phyloP scores from a whole-genome alignment of 202 grass and related monocot genomes.

The Hordeum pubiflorum region DNA sequence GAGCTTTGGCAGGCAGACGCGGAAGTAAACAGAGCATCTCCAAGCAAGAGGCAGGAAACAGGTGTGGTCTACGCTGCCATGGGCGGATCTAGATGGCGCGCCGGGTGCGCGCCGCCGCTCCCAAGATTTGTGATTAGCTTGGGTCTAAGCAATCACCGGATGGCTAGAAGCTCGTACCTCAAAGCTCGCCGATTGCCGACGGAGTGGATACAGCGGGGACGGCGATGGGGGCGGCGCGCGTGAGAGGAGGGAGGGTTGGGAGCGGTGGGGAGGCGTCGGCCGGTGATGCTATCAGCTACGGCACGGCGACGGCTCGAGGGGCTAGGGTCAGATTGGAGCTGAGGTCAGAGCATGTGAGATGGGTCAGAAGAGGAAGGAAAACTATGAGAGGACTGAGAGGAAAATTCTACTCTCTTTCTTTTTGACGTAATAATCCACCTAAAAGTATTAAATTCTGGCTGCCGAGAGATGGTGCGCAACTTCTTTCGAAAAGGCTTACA shows the following conservation, averaged over 20 bases:
- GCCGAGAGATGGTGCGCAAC: too few relatives aligned
- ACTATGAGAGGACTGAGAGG: background rate
- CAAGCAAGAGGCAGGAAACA: background rate
- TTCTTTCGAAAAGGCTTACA: too few relatives aligned
- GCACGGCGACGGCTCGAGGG: background rate
- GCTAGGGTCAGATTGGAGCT: background rate
- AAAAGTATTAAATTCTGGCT: too few relatives aligned
- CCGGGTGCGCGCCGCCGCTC: background rate
- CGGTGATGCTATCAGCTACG: background rate
- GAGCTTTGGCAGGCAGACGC: background rate
- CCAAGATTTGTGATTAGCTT: background rate
- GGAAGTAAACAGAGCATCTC: background rate
- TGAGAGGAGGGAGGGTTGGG: background rate
- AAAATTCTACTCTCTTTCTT: background rate
- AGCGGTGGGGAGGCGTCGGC: background rate
- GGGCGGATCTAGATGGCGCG: background rate
- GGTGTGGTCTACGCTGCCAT: background rate
- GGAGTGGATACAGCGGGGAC: background rate
- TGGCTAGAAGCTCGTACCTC: background rate
- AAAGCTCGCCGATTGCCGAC: background rate
- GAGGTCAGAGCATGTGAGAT: background rate
- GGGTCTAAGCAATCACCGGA: background rate
- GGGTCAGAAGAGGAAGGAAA: background rate
- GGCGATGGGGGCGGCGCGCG: background rate
- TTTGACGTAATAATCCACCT: background rate